Evolutionary conservation across 2,329 filamentous ascomycete species (phyloP).

Genomic region (Xylariaceae sp.): DNA sequence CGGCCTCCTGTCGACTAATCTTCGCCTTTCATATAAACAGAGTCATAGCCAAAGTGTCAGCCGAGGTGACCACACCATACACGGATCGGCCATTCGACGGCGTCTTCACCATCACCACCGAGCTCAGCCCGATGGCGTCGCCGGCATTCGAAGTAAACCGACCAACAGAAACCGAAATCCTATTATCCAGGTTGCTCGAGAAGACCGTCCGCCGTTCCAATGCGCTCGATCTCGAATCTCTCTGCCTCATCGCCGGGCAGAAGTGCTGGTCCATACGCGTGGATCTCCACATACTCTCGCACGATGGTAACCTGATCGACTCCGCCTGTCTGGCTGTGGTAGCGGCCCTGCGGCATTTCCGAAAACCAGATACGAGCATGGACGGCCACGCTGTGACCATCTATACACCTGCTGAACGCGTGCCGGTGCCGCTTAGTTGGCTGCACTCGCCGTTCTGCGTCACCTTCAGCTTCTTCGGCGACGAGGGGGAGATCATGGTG

Average conservation of each 20-base stretch:
- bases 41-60: slow-evolving; percentile 76
- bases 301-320: slow-evolving; percentile 87
- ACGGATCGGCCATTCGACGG: slow-evolving; percentile 90
- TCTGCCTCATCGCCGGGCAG: slow-evolving; percentile 84
- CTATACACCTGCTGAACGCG: slow-evolving; percentile 77
- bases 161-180: slow-evolving; percentile 74
- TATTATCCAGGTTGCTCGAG: slow-evolving; percentile 83
- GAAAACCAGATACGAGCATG: slow-evolving; percentile 81
- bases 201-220: slow-evolving; percentile 89
- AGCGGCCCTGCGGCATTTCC: slow-evolving; percentile 83
- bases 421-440: slow-evolving; percentile 84
- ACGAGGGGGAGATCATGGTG: slow-evolving; percentile 64
- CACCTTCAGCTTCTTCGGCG: slow-evolving; percentile 78
- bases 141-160: slow-evolving; percentile 84
- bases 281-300: slow-evolving; percentile 85
- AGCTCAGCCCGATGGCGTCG: slow-evolving; percentile 87
- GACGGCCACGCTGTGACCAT: slow-evolving; percentile 79
- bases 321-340: slow-evolving; percentile 80
- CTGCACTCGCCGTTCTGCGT: slow-evolving; percentile 89
- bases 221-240: slow-evolving; percentile 89
- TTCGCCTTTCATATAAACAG: slow-evolving; percentile 39
- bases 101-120: slow-evolving; percentile 85
- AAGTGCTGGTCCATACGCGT: slow-evolving; percentile 91
- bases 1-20: neutral
- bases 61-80: slow-evolving; percentile 80